Evolutionary conservation across 2,329 filamentous ascomycete species (phyloP), one percentile per base, ranked within the genome.

Genomic region (Trichoderma hamatum): DNA sequence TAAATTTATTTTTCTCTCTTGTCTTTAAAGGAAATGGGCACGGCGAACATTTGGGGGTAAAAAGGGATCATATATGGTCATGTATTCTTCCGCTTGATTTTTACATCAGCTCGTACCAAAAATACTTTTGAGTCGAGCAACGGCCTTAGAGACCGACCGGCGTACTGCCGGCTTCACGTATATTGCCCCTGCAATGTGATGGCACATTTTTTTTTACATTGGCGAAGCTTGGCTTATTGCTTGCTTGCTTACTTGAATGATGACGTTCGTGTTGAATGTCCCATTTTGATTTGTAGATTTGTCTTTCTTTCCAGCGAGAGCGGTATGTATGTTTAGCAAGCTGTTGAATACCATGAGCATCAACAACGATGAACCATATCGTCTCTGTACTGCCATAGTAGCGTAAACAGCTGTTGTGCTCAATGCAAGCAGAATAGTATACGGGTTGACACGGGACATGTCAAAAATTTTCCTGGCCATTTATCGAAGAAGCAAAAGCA

Each of bases 61-160:
- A 64, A 26, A 65, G 72, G 71, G 69, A 73, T 75, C 67, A 74
- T 74, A 75, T 76, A 75, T 76, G 76, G 77, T 77, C 77, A 79
- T 81, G 79, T 81, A 80, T 76, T 73, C 78, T 78, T 68, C 81
- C 79, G 77, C 30, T 79, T 81, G 79, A 80, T 78, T 78, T 84
- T 66, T 83, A 78, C 81, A 82, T 80, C 75, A 82, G 84, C 84
- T 85, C 80, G 83, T 82, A 84, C 83, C 83, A 78, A 75, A 81
- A 83, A n/a, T 10, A 49, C 39, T 52, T 64, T 84, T 77, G 79
- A 86, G 84, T 86, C 84, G 82, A 87, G 88, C 86, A 83, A 81
- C 88, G 88, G 88, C 88, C 88, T 89, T 80, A 90, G 88, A 90
- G 88, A 87, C 88, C 88, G 88, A 90, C 88, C 88, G 88, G 88